Percentiles rank a stretch among this genome's conserved stretches.
Evolutionary conservation across 2,329 filamentous ascomycete species (phyloP).

Genomic region (Arachnopeziza araneosa): DNA sequence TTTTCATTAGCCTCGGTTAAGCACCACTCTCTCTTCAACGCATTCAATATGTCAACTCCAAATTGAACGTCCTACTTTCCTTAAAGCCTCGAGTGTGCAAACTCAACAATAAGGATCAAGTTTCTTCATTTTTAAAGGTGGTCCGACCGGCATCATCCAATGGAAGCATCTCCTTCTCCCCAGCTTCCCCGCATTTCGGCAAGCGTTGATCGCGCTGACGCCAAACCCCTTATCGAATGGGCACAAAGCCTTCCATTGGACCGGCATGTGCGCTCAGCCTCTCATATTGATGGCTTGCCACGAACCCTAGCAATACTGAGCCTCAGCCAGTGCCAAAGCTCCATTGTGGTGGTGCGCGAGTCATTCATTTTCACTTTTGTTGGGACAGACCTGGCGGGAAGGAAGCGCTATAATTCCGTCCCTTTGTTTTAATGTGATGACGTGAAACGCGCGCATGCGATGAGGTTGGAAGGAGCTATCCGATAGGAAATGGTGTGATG

Average conservation of each 20-base stretch:
- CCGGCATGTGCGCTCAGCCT: conserved; percentile 9
- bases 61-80: no score
- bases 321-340: background rate
- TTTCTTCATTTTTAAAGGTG: background rate
- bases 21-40: no score
- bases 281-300: conserved; percentile 2
- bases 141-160: background rate
- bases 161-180: background rate
- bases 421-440: conserved; percentile 15
- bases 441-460: conserved; percentile 1
- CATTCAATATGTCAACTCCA: no score
- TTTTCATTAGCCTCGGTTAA: no score
- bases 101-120: no score
- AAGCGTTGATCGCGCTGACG: background rate
- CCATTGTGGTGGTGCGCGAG: background rate
- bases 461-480: background rate
- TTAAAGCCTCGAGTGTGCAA: no score
- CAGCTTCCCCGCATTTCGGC: background rate
- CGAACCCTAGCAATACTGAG: conserved; percentile 11
- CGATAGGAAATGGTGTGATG: background rate
- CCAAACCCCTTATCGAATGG: background rate
- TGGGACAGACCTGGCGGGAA: background rate
- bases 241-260: conserved; percentile 14
- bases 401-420: conserved; percentile 17
- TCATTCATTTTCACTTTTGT: background rate